A percentile compares a stretch with the other conserved stretches of the same genome.
These are phyloP conservation scores for Halophytophthora polymorphica DNA, from an alignment of 352 stramenopile genomes.

Conservation along the genomic window DNA sequence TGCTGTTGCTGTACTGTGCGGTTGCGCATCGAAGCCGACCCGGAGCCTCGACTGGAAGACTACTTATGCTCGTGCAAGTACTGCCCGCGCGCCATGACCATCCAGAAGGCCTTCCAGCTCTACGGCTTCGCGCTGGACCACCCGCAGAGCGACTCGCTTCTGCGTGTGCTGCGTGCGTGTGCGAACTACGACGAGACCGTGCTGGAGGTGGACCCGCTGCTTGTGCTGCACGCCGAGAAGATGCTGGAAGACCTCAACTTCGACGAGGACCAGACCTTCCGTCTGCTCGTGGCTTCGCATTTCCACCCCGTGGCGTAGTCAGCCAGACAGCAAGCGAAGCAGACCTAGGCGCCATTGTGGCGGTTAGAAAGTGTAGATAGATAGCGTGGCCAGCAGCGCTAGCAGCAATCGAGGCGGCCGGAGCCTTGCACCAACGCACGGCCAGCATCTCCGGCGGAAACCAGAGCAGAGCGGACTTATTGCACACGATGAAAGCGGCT, in stretches of 20 bases:
- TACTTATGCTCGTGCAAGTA: conserved; percentile 68
- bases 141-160: conserved; percentile 26
- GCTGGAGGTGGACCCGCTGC: conserved; percentile 31
- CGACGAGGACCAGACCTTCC: conserved; percentile 60
- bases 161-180: conserved; percentile 56
- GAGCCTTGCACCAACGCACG: too few species aligned
- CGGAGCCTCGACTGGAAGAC: conserved; percentile 28
- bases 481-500: too few species aligned
- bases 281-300: conserved; percentile 41
- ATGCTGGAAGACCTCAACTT: conserved; percentile 40
- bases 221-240: conserved; percentile 47
- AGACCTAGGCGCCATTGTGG: too few species aligned
- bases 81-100: conserved; percentile 48
- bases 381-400: too few species aligned
- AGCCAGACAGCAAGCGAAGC: too few species aligned
- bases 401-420: too few species aligned
- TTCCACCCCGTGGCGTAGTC: conserved; percentile 15
- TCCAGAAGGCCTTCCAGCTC: conserved; percentile 44
- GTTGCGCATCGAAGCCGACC: not conserved
- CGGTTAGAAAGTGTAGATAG: too few species aligned
- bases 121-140: conserved; percentile 37
- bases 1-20: not conserved
- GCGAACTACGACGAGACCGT: conserved; percentile 73
- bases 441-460: too few species aligned
- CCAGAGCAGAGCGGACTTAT: too few species aligned